phyloP scores from a whole-genome alignment of 2,329 filamentous ascomycete species.

The Colletotrichum paranaense region DNA sequence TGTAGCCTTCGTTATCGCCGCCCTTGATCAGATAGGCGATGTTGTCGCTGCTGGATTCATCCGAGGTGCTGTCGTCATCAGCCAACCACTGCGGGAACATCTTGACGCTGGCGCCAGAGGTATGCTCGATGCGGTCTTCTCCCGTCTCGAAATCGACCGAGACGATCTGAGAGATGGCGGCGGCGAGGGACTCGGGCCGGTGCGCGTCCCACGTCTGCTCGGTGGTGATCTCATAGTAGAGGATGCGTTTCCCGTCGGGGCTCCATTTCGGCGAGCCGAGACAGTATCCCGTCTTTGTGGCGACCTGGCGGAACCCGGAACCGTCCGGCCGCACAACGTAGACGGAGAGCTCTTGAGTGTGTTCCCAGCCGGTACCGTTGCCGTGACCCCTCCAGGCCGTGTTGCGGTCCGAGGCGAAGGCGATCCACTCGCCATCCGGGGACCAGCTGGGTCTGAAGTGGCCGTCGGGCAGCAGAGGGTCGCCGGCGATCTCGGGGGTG shows the following conservation, averaged over 20 bases:
- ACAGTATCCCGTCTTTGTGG: slow-evolving; percentile 17
- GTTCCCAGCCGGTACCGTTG: slow-evolving; percentile 27
- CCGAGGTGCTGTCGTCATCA: neutral
- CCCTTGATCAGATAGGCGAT: slow-evolving; percentile 26
- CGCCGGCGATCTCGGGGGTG: slow-evolving; percentile 16
- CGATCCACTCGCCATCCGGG: slow-evolving; percentile 23
- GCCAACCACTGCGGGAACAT: slow-evolving; percentile 24
- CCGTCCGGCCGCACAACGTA: slow-evolving; percentile 24
- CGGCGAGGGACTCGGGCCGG: slow-evolving; percentile 20
- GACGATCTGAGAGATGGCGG: slow-evolving; percentile 20
- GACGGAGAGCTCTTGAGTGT: slow-evolving; percentile 22
- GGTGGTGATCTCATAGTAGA: slow-evolving; percentile 22
- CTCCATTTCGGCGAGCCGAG: slow-evolving; percentile 24
- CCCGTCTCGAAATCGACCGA: slow-evolving; percentile 26
- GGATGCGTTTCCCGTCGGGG: slow-evolving; percentile 12
- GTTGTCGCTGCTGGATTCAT: neutral
- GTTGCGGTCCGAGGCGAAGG: slow-evolving; percentile 25
- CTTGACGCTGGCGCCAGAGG: slow-evolving; percentile 14
- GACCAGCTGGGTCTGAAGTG: slow-evolving; percentile 26
- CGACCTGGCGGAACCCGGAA: slow-evolving; percentile 9
- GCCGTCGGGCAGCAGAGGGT: slow-evolving; percentile 12
- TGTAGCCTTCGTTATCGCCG: slow-evolving; percentile 20
- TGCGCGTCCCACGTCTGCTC: slow-evolving; percentile 27
- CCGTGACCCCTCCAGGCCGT: slow-evolving; percentile 20
- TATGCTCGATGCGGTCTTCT: slow-evolving; percentile 16